These are phyloP conservation scores for Begonia masoniana DNA, from an alignment of 306 rosid genomes.

Conservation along the genomic window DNA sequence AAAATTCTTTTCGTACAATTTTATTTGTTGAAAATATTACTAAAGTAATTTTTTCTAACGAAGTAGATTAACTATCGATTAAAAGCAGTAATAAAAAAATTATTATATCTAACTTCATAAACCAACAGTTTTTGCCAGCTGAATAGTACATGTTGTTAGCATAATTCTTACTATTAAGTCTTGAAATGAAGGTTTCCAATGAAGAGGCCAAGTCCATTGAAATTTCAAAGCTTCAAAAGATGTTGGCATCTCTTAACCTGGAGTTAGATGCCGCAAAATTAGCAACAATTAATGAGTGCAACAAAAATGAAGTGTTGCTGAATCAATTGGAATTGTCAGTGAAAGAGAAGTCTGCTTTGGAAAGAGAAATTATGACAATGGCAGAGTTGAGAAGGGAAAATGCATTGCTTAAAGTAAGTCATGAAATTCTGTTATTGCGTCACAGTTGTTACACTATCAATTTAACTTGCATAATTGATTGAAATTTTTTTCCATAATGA, in stretches of 20 bases:
- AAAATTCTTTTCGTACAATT: too few species aligned
- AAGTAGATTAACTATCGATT: too few species aligned
- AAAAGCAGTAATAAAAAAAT: too few species aligned
- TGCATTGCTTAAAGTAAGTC: constrained; percentile 50
- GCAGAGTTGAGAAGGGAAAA: constrained; percentile 73
- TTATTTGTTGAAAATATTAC: too few species aligned
- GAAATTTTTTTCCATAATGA: too few species aligned
- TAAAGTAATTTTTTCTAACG: too few species aligned
- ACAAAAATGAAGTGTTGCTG: constrained; percentile 80
- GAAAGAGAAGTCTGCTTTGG: constrained; percentile 67
- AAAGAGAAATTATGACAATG: constrained; percentile 57
- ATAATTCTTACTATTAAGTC: not conserved
- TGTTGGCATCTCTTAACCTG: constrained; percentile 60
- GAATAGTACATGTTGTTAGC: too few species aligned
- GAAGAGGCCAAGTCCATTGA: constrained; percentile 74
- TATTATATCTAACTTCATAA: too few species aligned
- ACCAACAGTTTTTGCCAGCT: too few species aligned
- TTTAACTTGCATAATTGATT: too few species aligned
- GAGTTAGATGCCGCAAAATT: constrained; percentile 83
- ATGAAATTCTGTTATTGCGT: too few species aligned
- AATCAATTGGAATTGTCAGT: constrained; percentile 64
- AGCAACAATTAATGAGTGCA: constrained; percentile 84
- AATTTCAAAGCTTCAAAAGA: constrained; percentile 59
- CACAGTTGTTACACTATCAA: too few species aligned
- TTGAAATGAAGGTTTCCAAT: constrained; percentile 61